Evolutionary conservation across 768 basidiomycete genomes (phyloP).

Genomic region (Lentinula raphanica): DNA sequence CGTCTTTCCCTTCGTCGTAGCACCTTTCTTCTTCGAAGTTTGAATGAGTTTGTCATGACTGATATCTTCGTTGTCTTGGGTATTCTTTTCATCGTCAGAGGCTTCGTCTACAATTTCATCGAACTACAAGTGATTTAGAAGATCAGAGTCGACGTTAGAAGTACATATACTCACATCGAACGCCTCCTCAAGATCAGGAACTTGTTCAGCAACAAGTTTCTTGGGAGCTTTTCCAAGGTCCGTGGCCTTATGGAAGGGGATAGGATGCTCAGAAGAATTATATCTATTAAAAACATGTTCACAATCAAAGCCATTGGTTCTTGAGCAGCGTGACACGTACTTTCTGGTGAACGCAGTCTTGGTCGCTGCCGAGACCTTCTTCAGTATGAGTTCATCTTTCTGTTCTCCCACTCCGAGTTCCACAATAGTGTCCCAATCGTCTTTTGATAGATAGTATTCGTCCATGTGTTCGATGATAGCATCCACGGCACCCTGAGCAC

Average conservation of each 20-base stretch:
- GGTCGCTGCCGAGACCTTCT: constrained; percentile 76
- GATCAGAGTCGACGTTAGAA: background rate
- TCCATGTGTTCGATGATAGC: constrained; percentile 88
- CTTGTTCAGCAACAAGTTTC: constrained; percentile 69
- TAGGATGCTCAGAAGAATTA: constrained; percentile 84
- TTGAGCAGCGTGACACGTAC: constrained; percentile 42
- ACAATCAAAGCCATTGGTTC: no score
- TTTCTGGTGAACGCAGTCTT: constrained; percentile 84
- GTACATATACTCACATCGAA: constrained; percentile 57
- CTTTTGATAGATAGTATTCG: constrained; percentile 86
- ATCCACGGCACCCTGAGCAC: constrained; percentile 65
- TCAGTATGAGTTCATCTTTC: constrained; percentile 68
- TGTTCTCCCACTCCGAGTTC: constrained; percentile 86
- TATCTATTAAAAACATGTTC: constrained; percentile 70
- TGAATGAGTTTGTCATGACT: constrained; percentile 33
- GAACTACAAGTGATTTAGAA: constrained; percentile 23
- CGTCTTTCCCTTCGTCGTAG: constrained; percentile 15
- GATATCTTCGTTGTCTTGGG: constrained; percentile 23
- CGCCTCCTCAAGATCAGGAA: constrained; percentile 90
- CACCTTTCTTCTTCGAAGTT: constrained; percentile 37
- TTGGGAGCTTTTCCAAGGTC: constrained; percentile 77
- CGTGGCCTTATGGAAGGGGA: constrained; percentile 88
- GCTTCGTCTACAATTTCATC: constrained; percentile 44
- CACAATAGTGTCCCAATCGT: constrained; percentile 95
- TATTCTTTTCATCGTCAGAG: constrained; percentile 44